These are phyloP conservation scores for Tetrapyrgos nigripes DNA, from an alignment of 1,284 basidiomycete genomes.

Conservation along the genomic window DNA sequence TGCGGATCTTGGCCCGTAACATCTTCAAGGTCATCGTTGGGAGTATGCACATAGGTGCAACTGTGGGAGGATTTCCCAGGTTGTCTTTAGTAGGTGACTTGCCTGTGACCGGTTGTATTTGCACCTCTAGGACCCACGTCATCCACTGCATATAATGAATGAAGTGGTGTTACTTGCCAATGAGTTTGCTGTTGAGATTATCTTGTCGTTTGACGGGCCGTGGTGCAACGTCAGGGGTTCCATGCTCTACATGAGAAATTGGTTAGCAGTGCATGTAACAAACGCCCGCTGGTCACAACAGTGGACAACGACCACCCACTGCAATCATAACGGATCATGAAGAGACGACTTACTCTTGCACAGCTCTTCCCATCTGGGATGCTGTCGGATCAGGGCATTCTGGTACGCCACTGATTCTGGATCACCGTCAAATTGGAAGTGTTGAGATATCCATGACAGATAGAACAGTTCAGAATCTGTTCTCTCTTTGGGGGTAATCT, in stretches of 20 bases:
- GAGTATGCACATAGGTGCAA: slow-evolving; percentile 53
- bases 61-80: slow-evolving; percentile 30
- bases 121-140: slow-evolving; percentile 5
- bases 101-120: slow-evolving; percentile 20
- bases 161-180: slow-evolving; percentile 50
- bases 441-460: slow-evolving; percentile 64
- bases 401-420: slow-evolving; percentile 31
- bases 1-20: slow-evolving; percentile 61
- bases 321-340: slow-evolving; percentile 1
- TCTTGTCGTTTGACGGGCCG: slow-evolving; percentile 42
- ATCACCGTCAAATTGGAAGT: slow-evolving; percentile 46
- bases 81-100: slow-evolving; percentile 21
- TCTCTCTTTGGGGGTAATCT: slow-evolving; percentile 79
- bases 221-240: slow-evolving; percentile 52
- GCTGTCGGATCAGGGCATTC: slow-evolving; percentile 42
- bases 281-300: slow-evolving; percentile 9
- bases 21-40: slow-evolving; percentile 68
- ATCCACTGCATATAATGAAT: not conserved
- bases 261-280: slow-evolving; percentile 9
- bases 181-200: slow-evolving; percentile 66
- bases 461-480: slow-evolving; percentile 90
- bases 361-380: slow-evolving; percentile 70
- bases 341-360: slow-evolving; percentile 60
- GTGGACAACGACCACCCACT: too few species aligned
- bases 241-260: slow-evolving; percentile 58